A percentile compares a stretch with the other conserved stretches of the same genome.
phyloP scores from a whole-genome alignment of 306 rosid genomes.

The Neltuma alba region DNA sequence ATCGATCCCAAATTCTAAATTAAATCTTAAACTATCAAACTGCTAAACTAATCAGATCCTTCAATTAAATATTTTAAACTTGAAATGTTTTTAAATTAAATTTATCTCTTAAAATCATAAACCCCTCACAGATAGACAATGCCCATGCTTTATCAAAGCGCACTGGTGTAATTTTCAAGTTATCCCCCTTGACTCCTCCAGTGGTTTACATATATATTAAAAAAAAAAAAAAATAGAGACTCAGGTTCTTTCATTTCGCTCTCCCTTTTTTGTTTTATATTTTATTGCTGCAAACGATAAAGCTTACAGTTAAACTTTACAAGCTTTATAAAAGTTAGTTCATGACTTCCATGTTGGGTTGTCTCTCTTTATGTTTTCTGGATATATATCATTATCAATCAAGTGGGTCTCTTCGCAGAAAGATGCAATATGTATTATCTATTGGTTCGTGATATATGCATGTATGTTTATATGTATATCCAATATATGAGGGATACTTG shows the following conservation, averaged over 20 bases:
- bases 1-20: background rate
- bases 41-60: background rate
- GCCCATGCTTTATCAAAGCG: background rate
- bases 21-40: background rate
- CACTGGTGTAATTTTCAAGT: too few species aligned
- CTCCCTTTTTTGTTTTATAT: background rate
- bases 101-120: background rate
- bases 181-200: too few species aligned
- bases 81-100: background rate
- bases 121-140: background rate
- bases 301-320: background rate
- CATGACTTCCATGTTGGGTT: conserved; percentile 5
- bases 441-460: too few species aligned
- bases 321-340: conserved; percentile 19
- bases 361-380: conserved; percentile 16
- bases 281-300: background rate
- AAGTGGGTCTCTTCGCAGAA: background rate
- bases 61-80: background rate
- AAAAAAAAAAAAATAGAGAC: too few species aligned
- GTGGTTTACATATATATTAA: too few species aligned
- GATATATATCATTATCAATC: conserved; percentile 7
- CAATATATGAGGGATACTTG: background rate
- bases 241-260: background rate
- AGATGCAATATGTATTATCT: too few species aligned
- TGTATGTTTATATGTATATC: too few species aligned